Conservation (phyloP, 2,329 filamentous ascomycete species). For the Pezicula carpinea region DNA sequence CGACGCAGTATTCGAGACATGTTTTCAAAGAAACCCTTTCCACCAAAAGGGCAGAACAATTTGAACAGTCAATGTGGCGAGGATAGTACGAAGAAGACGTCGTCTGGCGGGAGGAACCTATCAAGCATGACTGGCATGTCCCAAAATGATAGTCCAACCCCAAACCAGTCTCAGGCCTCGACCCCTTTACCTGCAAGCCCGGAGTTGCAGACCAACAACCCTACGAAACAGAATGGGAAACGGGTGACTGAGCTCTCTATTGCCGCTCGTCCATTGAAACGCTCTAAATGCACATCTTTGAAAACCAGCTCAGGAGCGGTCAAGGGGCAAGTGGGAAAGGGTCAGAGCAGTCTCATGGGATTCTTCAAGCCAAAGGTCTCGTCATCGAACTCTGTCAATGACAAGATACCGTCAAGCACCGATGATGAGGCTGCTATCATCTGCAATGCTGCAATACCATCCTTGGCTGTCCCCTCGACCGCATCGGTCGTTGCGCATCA, state of each 20-base stretch:
- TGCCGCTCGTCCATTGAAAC: constrained; percentile 37
- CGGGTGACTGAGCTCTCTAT: constrained; percentile 7
- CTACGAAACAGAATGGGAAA: constrained; percentile 12
- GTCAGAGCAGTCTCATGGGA: constrained; percentile 51
- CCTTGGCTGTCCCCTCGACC: constrained; percentile 4
- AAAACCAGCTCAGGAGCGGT: constrained; percentile 16
- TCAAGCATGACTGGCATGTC: neutral
- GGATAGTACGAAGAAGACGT: neutral
- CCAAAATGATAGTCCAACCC: neutral
- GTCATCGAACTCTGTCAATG: constrained; percentile 5
- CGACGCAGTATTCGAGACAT: constrained; percentile 87
- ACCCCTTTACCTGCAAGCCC: constrained; percentile 14
- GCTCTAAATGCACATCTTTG: constrained; percentile 38
- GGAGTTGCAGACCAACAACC: neutral
- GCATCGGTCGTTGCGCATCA: no score
- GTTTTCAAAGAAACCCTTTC: constrained; percentile 60
- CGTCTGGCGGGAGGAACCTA: neutral
- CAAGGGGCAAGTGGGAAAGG: constrained; percentile 45
- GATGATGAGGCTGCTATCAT: constrained; percentile 3
- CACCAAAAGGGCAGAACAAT: constrained; percentile 10
- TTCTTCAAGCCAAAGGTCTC: constrained; percentile 67
- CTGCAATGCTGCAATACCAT: neutral
- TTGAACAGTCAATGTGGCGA: constrained; percentile 4
- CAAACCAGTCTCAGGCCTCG: no score
- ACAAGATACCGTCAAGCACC: neutral